Evolutionary conservation across 2,329 filamentous ascomycete genomes (phyloP).

Genomic region (Iodosphaeria phyllophila): DNA sequence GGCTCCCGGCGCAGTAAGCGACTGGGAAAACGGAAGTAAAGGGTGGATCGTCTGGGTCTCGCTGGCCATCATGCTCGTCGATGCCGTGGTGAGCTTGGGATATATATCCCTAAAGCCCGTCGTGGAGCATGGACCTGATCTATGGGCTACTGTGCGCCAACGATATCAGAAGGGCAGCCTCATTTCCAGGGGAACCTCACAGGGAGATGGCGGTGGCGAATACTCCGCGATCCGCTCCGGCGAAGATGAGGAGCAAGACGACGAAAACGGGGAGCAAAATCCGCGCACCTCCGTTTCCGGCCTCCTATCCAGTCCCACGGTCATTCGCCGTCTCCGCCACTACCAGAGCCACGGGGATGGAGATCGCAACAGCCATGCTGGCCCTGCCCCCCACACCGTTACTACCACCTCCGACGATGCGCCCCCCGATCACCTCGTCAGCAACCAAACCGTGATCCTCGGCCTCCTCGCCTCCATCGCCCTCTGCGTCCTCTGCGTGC

Average conservation of each 20-base stretch:
- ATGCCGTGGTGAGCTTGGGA: conserved; percentile 73
- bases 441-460: conserved; percentile 49
- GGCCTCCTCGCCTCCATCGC: conserved; percentile 59
- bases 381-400: too few relatives aligned
- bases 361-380: too few relatives aligned
- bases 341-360: conserved; percentile 10
- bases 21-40: conserved; percentile 88
- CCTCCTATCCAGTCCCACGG: conserved; percentile 5
- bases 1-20: conserved; percentile 70
- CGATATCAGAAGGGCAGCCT: conserved; percentile 7
- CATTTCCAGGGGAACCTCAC: too few relatives aligned
- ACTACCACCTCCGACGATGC: conserved; percentile 69
- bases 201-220: conserved; percentile 10
- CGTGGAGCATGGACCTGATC: conserved; percentile 21
- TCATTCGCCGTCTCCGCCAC: conserved; percentile 10
- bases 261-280: conserved; percentile 4
- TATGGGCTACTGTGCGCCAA: conserved; percentile 6
- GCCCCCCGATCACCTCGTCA: conserved; percentile 65
- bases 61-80: conserved; percentile 88
- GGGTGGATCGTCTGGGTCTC: conserved; percentile 98
- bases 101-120: conserved; percentile 55
- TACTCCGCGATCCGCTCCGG: conserved; percentile 8
- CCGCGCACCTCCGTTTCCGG: conserved; percentile 6
- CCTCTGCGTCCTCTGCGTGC: conserved; percentile 67
- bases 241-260: conserved; percentile 8